Percentiles rank a stretch among this genome's conserved stretches.
Conservation (phyloP, 2,329 filamentous ascomycete genomes). For the Alternaria tenuissima region DNA sequence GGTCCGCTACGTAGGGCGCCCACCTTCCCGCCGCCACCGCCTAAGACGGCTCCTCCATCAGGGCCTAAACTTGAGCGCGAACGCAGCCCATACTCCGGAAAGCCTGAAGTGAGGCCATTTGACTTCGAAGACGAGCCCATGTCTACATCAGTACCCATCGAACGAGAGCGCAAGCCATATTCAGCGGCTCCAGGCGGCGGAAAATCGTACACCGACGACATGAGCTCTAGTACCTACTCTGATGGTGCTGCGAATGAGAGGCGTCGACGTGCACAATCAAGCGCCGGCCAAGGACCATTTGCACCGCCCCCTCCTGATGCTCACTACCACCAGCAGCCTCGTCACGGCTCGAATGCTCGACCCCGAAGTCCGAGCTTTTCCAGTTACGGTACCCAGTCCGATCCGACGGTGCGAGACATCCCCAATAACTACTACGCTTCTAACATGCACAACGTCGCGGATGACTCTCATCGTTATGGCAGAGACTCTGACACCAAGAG, state of each 20-base stretch:
- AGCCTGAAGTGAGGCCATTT: conserved; percentile 37
- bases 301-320: conserved; percentile 29
- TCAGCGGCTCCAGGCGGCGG: conserved; percentile 66
- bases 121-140: conserved; percentile 45
- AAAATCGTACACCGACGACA: conserved; percentile 60
- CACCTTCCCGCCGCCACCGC: conserved; percentile 48
- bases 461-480: conserved; percentile 40
- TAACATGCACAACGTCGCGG: conserved; percentile 43
- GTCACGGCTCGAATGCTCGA: conserved; percentile 32
- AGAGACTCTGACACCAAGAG: conserved; percentile 43
- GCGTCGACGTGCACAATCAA: conserved; percentile 44
- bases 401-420: conserved; percentile 43
- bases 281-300: conserved; percentile 42
- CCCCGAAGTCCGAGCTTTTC: conserved; percentile 48
- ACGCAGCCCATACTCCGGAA: conserved; percentile 44
- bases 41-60: conserved; percentile 24
- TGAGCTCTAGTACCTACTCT: conserved; percentile 33
- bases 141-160: conserved; percentile 61
- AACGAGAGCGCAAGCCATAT: conserved; percentile 73
- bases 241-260: conserved; percentile 35
- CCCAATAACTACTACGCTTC: conserved; percentile 43
- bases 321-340: conserved; percentile 28
- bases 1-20: conserved; percentile 47
- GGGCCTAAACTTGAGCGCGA: conserved; percentile 44
- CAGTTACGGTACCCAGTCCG: conserved; percentile 45